phyloP scores from a whole-genome alignment of 2,329 filamentous ascomycete genomes.

The Colletotrichum tamarilloi region DNA sequence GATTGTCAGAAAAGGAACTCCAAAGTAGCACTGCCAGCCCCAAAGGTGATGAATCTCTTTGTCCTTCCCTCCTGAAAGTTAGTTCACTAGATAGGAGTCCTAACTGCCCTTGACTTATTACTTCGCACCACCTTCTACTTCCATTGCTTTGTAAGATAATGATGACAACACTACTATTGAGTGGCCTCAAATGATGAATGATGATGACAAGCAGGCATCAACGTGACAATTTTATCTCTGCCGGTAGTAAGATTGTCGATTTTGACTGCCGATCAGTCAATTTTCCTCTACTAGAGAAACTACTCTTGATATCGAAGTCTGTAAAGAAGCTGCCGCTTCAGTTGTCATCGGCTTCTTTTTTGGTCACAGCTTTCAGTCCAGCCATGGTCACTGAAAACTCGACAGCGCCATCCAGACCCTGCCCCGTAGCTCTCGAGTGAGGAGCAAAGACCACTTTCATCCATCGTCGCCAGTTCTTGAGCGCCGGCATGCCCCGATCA shows the following conservation, averaged over 20 bases:
- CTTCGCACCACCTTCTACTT: background rate
- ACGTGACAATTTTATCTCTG: background rate
- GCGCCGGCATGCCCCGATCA: slow-evolving; percentile 54
- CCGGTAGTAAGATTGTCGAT: background rate
- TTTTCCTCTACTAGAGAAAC: background rate
- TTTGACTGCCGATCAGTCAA: background rate
- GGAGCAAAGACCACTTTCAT: slow-evolving; percentile 92
- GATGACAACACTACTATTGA: background rate
- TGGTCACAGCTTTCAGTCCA: slow-evolving; percentile 60
- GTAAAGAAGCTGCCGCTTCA: background rate
- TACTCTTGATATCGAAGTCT: background rate
- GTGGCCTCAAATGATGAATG: background rate
- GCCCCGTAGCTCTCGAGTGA: slow-evolving; percentile 70
- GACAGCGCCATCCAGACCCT: slow-evolving; percentile 62
- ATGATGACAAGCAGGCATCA: background rate
- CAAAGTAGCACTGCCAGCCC: background rate
- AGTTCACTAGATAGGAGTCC: background rate
- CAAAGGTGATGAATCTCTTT: background rate
- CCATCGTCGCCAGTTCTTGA: slow-evolving; percentile 76
- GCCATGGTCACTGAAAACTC: slow-evolving; percentile 82
- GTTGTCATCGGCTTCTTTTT: slow-evolving; percentile 20
- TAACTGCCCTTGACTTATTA: background rate
- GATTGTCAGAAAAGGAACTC: background rate
- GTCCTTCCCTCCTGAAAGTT: background rate
- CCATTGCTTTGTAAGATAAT: background rate